Percentiles rank a stretch among this genome's conserved stretches.
These are phyloP conservation scores for Malassezia yamatoensis DNA, from an alignment of 1,284 basidiomycete genomes.

Conservation along the genomic window DNA sequence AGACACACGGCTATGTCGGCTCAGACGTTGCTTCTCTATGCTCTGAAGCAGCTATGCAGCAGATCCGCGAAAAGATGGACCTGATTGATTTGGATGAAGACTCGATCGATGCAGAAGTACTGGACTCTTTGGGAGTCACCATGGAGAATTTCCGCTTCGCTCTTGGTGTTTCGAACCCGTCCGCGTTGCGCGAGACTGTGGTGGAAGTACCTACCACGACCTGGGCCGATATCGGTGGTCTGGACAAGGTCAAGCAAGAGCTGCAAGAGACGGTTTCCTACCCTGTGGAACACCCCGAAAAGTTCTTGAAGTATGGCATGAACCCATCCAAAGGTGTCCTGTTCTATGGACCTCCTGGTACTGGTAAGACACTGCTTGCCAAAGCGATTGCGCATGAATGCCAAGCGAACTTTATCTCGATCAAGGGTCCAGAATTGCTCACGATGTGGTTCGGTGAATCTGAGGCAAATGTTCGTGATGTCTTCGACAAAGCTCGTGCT, in stretches of 20 bases:
- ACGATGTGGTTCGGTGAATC: slow-evolving; percentile 99
- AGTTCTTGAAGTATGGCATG: slow-evolving; percentile 99
- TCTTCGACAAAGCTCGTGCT: slow-evolving; percentile 98
- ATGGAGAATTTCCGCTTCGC: slow-evolving; percentile 99
- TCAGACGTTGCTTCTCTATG: slow-evolving; percentile 93
- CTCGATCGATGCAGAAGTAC: slow-evolving; percentile 91
- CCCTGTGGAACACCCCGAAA: slow-evolving; percentile 98
- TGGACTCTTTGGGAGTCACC: slow-evolving; percentile 87
- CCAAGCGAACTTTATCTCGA: slow-evolving; percentile 95
- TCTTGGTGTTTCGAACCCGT: slow-evolving; percentile 87
- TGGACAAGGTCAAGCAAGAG: slow-evolving; percentile 98
- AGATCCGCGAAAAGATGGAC: slow-evolving; percentile 97
- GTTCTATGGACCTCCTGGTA: slow-evolving; percentile 94
- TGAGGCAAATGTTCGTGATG: slow-evolving; percentile 96
- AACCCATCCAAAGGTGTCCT: slow-evolving; percentile 96
- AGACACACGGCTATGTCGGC: slow-evolving; percentile 98
- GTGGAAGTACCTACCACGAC: slow-evolving; percentile 91
- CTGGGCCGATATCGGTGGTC: slow-evolving; percentile 97
- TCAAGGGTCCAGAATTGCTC: slow-evolving; percentile 82
- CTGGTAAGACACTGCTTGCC: slow-evolving; percentile 86
- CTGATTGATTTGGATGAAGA: slow-evolving; percentile 69
- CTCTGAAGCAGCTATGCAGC: slow-evolving; percentile 95
- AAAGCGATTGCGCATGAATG: slow-evolving; percentile 99
- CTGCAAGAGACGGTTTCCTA: slow-evolving; percentile 98
- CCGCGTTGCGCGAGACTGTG: slow-evolving; percentile 87